These are phyloP conservation scores for Annulohypoxylon stygium DNA, from an alignment of 495 filamentous ascomycete genomes.

Conservation along the genomic window DNA sequence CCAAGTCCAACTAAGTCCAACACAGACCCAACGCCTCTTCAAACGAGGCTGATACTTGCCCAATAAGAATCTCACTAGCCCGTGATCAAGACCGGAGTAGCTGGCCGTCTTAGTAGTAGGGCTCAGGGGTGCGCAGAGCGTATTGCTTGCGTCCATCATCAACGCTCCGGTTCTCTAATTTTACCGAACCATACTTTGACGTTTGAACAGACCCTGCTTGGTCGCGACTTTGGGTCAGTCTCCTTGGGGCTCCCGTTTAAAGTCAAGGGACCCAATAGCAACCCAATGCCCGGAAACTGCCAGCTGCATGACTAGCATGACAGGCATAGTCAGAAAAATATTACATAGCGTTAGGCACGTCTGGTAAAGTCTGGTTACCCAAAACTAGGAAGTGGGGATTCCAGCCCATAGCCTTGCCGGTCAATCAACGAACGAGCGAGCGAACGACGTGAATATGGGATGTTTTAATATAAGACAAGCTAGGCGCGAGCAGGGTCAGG, in stretches of 20 bases:
- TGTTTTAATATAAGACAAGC: conserved; percentile 36
- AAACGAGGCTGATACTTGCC: conserved; percentile 44
- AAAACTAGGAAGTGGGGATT: conserved; percentile 27
- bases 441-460: conserved; percentile 35
- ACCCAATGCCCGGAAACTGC: conserved; percentile 34
- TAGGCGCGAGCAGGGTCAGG: conserved; percentile 23
- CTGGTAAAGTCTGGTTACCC: neutral
- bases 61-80: conserved; percentile 27
- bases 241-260: conserved; percentile 34
- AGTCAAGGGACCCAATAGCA: conserved; percentile 29
- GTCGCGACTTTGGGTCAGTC: conserved; percentile 28
- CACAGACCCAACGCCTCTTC: conserved; percentile 30
- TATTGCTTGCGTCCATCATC: conserved; percentile 41
- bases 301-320: conserved; percentile 40
- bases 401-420: conserved; percentile 29
- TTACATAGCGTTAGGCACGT: conserved; percentile 4
- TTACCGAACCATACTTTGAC: conserved; percentile 48
- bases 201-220: conserved; percentile 31
- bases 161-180: conserved; percentile 45
- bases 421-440: conserved; percentile 6
- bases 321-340: conserved; percentile 29
- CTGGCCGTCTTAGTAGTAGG: conserved; percentile 34
- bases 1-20: too few species aligned
- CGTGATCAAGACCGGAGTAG: conserved; percentile 36
- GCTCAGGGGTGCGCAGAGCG: conserved; percentile 14